Evolutionary conservation across 1,284 basidiomycete genomes (phyloP).

Genomic region (Cutaneotrichosporon sp.): DNA sequence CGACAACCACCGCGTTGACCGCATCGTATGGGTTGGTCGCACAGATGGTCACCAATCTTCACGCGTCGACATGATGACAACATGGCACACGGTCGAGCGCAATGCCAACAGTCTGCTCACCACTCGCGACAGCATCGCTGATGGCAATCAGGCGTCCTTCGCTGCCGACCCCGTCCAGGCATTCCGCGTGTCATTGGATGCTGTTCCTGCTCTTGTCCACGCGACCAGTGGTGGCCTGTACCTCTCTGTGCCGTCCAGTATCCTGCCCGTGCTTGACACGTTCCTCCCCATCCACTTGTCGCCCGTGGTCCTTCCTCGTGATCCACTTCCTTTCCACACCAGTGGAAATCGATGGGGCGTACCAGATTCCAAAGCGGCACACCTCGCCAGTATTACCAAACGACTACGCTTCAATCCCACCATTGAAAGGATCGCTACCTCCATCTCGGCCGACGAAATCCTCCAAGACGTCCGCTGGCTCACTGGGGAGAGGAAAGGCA

Average conservation of each 20-base stretch:
- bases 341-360: conserved; percentile 19
- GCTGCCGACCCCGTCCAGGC: background rate
- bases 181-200: background rate
- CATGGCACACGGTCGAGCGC: background rate
- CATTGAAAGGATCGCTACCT: conserved; percentile 10
- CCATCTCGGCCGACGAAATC: conserved; percentile 52
- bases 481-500: conserved; percentile 65
- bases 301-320: conserved; percentile 36
- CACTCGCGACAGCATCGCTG: background rate
- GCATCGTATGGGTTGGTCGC: conserved; percentile 13
- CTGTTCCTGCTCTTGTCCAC: conserved; percentile 22
- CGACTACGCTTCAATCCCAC: conserved; percentile 26
- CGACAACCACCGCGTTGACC: background rate
- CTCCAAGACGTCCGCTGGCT: conserved; percentile 67
- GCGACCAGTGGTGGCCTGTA: conserved; percentile 28
- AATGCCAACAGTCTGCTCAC: background rate
- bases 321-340: conserved; percentile 8
- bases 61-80: background rate
- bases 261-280: conserved; percentile 40
- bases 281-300: conserved; percentile 42
- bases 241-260: conserved; percentile 28
- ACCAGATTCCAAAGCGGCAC: conserved; percentile 29
- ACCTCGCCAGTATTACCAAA: conserved; percentile 43
- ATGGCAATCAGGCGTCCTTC: background rate
- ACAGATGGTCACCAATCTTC: conserved; percentile 6